A percentile compares a stretch with the other conserved stretches of the same genome.
These are phyloP conservation scores for Flagelloscypha sp. DNA, from an alignment of 768 basidiomycete genomes.

Conservation along the genomic window DNA sequence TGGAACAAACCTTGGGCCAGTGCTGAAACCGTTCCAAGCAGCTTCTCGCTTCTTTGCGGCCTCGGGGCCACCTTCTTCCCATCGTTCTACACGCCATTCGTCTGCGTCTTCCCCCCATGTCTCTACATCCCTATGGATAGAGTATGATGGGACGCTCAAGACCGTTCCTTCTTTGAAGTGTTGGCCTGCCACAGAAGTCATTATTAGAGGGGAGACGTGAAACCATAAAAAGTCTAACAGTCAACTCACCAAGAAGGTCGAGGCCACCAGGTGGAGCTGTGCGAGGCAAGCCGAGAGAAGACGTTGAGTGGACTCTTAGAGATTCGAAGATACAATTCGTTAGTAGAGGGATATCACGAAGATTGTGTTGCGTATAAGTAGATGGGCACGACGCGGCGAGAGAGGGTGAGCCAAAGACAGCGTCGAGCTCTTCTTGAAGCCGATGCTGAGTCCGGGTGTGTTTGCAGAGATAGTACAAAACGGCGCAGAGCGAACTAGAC, in stretches of 20 bases:
- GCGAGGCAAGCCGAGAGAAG: conserved; percentile 54
- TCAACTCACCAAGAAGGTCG: conserved; percentile 29
- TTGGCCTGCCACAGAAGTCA: no score
- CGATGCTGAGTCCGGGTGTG: conserved; percentile 41
- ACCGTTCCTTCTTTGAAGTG: conserved; percentile 43
- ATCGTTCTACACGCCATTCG: conserved; percentile 50
- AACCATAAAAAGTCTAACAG: no score
- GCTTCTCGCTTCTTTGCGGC: conserved; percentile 35
- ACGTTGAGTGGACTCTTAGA: conserved; percentile 53
- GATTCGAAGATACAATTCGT: conserved; percentile 58
- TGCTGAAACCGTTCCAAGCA: conserved; percentile 57
- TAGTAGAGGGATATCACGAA: conserved; percentile 48
- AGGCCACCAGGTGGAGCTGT: conserved; percentile 42
- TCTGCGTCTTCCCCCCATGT: conserved; percentile 55
- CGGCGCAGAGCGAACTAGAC: conserved; percentile 56
- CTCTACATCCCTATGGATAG: conserved; percentile 42
- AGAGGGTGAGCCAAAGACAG: conserved; percentile 38
- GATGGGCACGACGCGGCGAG: no score
- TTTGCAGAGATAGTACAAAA: conserved; percentile 51
- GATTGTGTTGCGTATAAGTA: conserved; percentile 36
- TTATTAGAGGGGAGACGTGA: no score
- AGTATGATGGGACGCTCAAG: conserved; percentile 52
- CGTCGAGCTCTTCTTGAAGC: conserved; percentile 54
- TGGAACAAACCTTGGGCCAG: conserved; percentile 40
- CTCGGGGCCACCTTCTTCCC: conserved; percentile 44